These are phyloP conservation scores for Paramecium biaurelia DNA, from an alignment of 73 alveolate genomes.

Conservation along the genomic window DNA sequence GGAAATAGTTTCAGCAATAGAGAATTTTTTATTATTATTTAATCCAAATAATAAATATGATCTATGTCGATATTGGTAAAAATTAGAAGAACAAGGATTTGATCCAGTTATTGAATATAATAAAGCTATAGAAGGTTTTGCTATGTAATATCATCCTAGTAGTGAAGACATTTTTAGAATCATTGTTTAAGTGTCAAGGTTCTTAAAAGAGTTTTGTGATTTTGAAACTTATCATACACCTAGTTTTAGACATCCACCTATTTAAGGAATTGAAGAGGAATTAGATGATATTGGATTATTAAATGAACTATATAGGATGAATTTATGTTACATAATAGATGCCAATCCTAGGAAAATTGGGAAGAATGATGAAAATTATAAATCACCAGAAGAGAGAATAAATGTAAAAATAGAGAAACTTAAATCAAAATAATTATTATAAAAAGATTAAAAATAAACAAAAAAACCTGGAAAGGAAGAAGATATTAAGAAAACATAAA, in stretches of 20 bases:
- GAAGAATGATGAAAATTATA: constrained; percentile 62
- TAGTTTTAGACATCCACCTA: constrained; percentile 77
- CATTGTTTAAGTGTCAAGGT: constrained; percentile 71
- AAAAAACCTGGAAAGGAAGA: not conserved
- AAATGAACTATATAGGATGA: constrained; percentile 68
- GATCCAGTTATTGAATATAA: constrained; percentile 82
- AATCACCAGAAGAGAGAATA: constrained; percentile 54
- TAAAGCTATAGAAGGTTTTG: constrained; percentile 78
- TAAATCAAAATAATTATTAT: not conserved
- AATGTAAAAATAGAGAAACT: constrained; percentile 37
- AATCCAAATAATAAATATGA: constrained; percentile 75
- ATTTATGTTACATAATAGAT: constrained; percentile 53
- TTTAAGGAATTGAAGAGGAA: constrained; percentile 68
- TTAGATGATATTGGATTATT: constrained; percentile 71
- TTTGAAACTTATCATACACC: constrained; percentile 75
- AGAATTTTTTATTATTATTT: constrained; percentile 46
- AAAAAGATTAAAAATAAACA: not conserved
- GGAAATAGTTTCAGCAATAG: constrained; percentile 62
- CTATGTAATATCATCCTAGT: constrained; percentile 71
- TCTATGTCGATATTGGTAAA: constrained; percentile 75
- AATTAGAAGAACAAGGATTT: constrained; percentile 67
- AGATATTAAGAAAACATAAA: constrained; percentile 31
- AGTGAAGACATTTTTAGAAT: constrained; percentile 73
- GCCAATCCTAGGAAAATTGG: constrained; percentile 59
- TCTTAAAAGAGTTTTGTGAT: constrained; percentile 77